A percentile compares a stretch with the other conserved stretches of the same genome.
These are phyloP conservation scores for Pyricularia grisea DNA, from an alignment of 2,329 filamentous ascomycete species.

Conservation along the genomic window DNA sequence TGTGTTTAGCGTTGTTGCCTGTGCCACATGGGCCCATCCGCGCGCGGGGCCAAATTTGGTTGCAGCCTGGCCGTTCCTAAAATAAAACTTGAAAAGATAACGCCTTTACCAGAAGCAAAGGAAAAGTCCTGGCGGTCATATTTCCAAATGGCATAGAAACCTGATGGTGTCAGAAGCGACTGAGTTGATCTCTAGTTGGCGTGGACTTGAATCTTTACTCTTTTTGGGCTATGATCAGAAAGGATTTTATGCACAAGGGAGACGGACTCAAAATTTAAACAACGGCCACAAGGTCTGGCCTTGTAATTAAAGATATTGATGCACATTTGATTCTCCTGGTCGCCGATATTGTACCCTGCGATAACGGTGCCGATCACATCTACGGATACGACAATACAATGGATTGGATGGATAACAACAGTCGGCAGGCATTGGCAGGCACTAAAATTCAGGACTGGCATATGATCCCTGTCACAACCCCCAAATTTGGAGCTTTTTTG, in stretches of 20 bases:
- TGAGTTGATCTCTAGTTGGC: background rate
- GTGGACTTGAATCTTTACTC: too few species aligned
- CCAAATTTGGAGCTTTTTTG: background rate
- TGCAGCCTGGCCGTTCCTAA: background rate
- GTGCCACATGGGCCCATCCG: background rate
- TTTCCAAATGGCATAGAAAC: background rate
- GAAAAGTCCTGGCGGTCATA: background rate
- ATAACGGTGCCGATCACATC: background rate
- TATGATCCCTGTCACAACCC: background rate
- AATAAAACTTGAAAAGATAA: background rate
- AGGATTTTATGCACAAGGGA: background rate
- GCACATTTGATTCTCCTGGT: background rate
- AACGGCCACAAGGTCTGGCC: background rate
- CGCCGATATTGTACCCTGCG: background rate
- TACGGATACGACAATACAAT: too few species aligned
- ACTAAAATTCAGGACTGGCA: too few species aligned
- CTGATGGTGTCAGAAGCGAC: background rate
- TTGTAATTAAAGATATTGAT: background rate
- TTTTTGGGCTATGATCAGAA: background rate
- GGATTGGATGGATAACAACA: background rate
- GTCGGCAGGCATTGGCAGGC: too few species aligned
- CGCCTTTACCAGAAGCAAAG: background rate
- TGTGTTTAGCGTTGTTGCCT: background rate
- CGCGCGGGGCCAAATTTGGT: background rate
- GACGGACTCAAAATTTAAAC: background rate